phyloP scores from a whole-genome alignment of 345 rosid genomes.

The Euphorbia pulcherrima region DNA sequence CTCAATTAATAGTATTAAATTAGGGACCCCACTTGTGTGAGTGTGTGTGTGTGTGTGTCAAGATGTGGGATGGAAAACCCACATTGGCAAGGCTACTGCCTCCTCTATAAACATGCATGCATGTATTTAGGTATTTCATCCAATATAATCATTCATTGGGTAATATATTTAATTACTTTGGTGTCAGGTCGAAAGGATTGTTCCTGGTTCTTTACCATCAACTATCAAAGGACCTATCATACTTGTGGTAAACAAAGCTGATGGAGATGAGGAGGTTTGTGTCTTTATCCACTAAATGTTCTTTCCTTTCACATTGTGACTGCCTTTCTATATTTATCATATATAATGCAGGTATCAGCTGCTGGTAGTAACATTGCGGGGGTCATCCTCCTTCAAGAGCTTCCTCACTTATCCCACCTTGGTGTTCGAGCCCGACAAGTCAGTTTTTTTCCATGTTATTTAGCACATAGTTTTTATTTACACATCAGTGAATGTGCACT shows the following conservation, averaged over 20 bases:
- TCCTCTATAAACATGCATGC: not conserved
- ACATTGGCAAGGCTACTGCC: too few relatives aligned
- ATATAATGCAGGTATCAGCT: slow-evolving; percentile 80
- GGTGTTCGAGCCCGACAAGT: slow-evolving; percentile 98
- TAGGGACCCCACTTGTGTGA: too few relatives aligned
- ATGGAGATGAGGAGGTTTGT: slow-evolving; percentile 97
- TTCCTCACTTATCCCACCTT: slow-evolving; percentile 98
- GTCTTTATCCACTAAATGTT: slow-evolving; percentile 1
- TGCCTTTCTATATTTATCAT: slow-evolving; percentile 11
- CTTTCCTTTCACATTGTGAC: not conserved
- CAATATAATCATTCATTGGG: not conserved
- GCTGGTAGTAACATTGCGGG: slow-evolving; percentile 71
- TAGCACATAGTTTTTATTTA: slow-evolving; percentile 3
- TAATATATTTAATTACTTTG: slow-evolving; percentile 6
- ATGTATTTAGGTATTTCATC: not conserved
- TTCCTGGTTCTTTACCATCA: slow-evolving; percentile 67
- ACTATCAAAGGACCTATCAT: slow-evolving; percentile 64
- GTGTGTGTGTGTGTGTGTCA: too few relatives aligned
- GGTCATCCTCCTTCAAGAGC: slow-evolving; percentile 84
- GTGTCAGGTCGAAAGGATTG: slow-evolving; percentile 75
- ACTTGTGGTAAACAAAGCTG: slow-evolving; percentile 86
- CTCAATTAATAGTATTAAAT: too few relatives aligned
- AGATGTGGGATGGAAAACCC: too few relatives aligned
- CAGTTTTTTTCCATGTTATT: slow-evolving; percentile 27
- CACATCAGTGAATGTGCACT: slow-evolving; percentile 12